Evolutionary conservation across 2,329 filamentous ascomycete species (phyloP).

Genomic region (Clarireedia monteithiana): DNA sequence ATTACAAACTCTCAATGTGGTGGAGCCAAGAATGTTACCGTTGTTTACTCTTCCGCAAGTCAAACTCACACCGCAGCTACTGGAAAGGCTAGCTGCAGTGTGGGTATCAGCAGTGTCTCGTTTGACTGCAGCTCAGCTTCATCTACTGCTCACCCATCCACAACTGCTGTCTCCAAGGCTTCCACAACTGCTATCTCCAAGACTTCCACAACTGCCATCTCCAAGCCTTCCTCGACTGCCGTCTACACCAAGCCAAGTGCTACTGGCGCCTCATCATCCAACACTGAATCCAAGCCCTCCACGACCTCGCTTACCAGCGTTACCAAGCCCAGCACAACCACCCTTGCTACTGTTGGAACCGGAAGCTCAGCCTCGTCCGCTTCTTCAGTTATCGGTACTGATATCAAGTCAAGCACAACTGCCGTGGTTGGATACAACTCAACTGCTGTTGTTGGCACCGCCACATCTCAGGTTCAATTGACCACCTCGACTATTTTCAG

Average conservation of each 20-base stretch:
- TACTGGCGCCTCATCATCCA: not conserved
- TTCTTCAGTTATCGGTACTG: conserved; percentile 3
- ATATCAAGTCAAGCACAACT: not conserved
- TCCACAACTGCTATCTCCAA: not conserved
- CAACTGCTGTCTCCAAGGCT: conserved; percentile 7
- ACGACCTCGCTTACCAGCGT: not conserved
- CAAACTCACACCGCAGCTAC: conserved; percentile 40
- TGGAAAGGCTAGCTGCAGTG: conserved; percentile 51
- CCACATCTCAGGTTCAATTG: not conserved
- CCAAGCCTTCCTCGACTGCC: not conserved
- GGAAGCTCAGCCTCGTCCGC: not conserved
- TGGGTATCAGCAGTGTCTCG: conserved; percentile 65
- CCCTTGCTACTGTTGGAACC: not conserved
- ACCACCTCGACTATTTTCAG: conserved; percentile 42
- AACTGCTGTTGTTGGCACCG: not conserved
- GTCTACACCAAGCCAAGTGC: not conserved
- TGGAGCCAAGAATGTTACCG: conserved; percentile 74
- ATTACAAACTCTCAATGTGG: conserved; percentile 85
- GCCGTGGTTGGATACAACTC: not conserved
- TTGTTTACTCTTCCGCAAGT: conserved; percentile 48
- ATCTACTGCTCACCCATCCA: conserved; percentile 14
- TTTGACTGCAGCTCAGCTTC: conserved; percentile 57
- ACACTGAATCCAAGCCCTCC: not conserved
- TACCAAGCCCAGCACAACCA: not conserved
- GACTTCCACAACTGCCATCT: conserved; percentile 8